These are phyloP conservation scores for Sextonia rubra DNA, from an alignment of 164 flowering plant genomes.

Conservation along the genomic window DNA sequence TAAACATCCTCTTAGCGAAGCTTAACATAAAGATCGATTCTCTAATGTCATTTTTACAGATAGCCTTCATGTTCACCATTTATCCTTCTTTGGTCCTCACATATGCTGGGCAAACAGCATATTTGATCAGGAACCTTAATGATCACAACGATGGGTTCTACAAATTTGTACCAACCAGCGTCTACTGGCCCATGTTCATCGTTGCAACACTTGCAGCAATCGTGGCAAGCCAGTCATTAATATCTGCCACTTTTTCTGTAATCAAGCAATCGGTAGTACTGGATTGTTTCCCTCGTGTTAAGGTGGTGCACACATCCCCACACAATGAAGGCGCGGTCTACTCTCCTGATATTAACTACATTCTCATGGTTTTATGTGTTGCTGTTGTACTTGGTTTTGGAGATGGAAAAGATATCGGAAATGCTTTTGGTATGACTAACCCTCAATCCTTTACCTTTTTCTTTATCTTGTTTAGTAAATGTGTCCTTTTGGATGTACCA, in stretches of 20 bases:
- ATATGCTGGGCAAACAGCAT: constrained; percentile 89
- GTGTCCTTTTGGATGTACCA: not conserved
- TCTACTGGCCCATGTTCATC: constrained; percentile 80
- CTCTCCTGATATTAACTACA: constrained; percentile 81
- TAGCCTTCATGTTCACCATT: constrained; percentile 68
- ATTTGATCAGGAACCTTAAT: constrained; percentile 63
- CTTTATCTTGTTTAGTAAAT: not conserved
- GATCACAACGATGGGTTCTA: constrained; percentile 76
- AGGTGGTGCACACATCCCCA: constrained; percentile 75
- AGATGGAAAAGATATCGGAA: constrained; percentile 75
- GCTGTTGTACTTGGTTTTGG: constrained; percentile 70
- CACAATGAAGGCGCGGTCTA: constrained; percentile 79
- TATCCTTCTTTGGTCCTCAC: constrained; percentile 82
- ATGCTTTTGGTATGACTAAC: constrained; percentile 72
- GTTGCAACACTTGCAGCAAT: constrained; percentile 70
- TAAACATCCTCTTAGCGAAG: not conserved
- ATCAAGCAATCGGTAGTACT: constrained; percentile 83
- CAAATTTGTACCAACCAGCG: constrained; percentile 58
- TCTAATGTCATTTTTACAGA: constrained; percentile 30
- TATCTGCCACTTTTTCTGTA: constrained; percentile 88
- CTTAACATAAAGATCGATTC: not conserved
- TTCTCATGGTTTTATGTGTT: constrained; percentile 78
- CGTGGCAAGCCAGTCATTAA: constrained; percentile 84
- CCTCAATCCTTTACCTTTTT: not conserved
- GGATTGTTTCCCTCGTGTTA: constrained; percentile 82